Conservation (phyloP, 352 stramenopile genomes). For the Globisporangium cederbergense region DNA sequence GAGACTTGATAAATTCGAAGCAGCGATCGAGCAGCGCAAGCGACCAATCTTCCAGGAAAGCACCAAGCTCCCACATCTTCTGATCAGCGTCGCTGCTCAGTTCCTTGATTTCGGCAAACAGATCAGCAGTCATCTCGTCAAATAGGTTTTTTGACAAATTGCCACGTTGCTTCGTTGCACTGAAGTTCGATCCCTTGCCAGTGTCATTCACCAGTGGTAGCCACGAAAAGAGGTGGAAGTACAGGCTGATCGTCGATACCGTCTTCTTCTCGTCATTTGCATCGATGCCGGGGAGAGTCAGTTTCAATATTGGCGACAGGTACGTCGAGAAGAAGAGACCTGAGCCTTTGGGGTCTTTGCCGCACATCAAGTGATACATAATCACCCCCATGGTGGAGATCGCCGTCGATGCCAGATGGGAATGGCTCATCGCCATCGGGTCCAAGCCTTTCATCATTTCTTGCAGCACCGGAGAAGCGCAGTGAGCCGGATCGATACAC, state of each 20-base stretch:
- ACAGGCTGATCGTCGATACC: conserved; percentile 53
- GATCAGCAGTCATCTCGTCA: conserved; percentile 35
- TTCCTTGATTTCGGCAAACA: conserved; percentile 36
- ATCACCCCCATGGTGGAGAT: conserved; percentile 68
- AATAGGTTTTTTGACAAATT: conserved; percentile 32
- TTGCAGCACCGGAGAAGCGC: conserved; percentile 43
- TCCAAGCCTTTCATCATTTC: conserved; percentile 72
- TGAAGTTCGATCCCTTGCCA: conserved; percentile 30
- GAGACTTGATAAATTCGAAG: conserved; percentile 60
- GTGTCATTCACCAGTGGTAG: conserved; percentile 69
- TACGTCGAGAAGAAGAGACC: conserved; percentile 58
- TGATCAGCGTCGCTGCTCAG: conserved; percentile 36
- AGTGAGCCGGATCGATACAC: conserved; percentile 45
- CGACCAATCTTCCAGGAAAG: conserved; percentile 64
- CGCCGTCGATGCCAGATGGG: conserved; percentile 63
- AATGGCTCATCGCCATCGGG: conserved; percentile 63
- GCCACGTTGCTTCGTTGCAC: conserved; percentile 33
- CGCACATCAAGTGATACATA: conserved; percentile 60
- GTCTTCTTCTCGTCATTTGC: conserved; percentile 80
- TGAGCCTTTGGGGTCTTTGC: conserved; percentile 36
- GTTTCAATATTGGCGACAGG: conserved; percentile 47
- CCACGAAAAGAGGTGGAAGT: conserved; percentile 69
- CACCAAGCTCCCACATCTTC: conserved; percentile 55
- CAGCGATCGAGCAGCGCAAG: conserved; percentile 59
- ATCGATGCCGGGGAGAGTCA: conserved; percentile 72